These are phyloP conservation scores for Agaricus sinodeliciosus DNA, from an alignment of 768 basidiomycete species.

Conservation along the genomic window DNA sequence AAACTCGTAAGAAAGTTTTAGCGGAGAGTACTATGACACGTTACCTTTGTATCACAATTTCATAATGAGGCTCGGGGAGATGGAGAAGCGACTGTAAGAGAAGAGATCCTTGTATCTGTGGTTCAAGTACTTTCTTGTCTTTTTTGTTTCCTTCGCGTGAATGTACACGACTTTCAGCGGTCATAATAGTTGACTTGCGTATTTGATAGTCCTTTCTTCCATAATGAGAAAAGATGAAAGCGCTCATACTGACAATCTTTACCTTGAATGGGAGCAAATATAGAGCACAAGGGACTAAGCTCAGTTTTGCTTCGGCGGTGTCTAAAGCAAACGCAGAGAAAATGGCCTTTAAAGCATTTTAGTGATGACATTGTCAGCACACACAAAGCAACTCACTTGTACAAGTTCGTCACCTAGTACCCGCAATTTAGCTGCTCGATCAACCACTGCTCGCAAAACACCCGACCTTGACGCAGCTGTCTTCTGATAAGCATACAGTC, in stretches of 20 bases:
- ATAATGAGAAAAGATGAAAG: not conserved
- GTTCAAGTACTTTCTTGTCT: conserved; percentile 38
- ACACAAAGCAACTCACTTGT: conserved; percentile 38
- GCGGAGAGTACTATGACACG: not conserved
- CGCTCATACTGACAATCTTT: conserved; percentile 7
- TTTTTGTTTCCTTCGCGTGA: conserved; percentile 4
- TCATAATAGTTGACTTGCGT: conserved; percentile 4
- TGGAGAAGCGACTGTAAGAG: conserved; percentile 78
- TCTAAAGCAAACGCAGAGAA: conserved; percentile 52
- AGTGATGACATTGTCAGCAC: not conserved
- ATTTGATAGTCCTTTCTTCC: not conserved
- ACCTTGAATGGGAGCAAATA: conserved; percentile 46
- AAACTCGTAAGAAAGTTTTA: not conserved
- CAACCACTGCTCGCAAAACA: conserved; percentile 69
- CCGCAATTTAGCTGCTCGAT: conserved; percentile 49
- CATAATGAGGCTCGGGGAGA: conserved; percentile 60
- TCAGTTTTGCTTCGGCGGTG: conserved; percentile 37
- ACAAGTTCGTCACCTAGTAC: conserved; percentile 42
- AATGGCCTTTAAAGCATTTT: conserved; percentile 40
- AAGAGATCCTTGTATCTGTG: conserved; percentile 79
- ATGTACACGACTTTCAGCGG: conserved; percentile 14
- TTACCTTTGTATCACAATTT: conserved; percentile 67
- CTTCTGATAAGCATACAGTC: conserved; percentile 2
- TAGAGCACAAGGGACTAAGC: conserved; percentile 66
- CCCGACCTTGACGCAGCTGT: conserved; percentile 71